Conservation (phyloP, 2,329 filamentous ascomycete genomes). For the Elsinoe arachidis region DNA sequence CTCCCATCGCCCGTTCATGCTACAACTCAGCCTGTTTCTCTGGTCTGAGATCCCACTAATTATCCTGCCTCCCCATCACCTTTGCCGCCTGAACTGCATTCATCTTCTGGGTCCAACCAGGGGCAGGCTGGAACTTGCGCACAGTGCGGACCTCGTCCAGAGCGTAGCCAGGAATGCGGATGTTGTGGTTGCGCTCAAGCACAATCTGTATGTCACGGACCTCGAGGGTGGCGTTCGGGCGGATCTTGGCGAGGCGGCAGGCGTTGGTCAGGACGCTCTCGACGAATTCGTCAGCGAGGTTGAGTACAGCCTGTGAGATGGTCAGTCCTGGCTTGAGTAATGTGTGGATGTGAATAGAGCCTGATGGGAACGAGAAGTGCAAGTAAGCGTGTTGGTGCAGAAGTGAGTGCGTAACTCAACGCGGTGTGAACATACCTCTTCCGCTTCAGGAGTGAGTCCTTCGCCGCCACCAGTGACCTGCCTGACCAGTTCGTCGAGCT, state of each 20-base stretch:
- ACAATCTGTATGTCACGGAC: slow-evolving; percentile 54
- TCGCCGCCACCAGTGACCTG: slow-evolving; percentile 82
- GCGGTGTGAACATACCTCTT: slow-evolving; percentile 58
- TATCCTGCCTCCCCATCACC: slow-evolving; percentile 41
- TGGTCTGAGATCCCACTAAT: slow-evolving; percentile 4
- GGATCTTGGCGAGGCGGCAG: slow-evolving; percentile 86
- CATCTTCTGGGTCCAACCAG: slow-evolving; percentile 93
- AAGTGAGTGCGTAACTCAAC: background rate
- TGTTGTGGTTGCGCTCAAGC: slow-evolving; percentile 57
- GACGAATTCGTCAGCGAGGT: slow-evolving; percentile 87
- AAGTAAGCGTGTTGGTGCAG: background rate
- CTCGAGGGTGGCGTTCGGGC: slow-evolving; percentile 82
- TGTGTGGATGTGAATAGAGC: background rate
- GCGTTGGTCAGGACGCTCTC: slow-evolving; percentile 81
- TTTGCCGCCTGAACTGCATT: slow-evolving; percentile 92
- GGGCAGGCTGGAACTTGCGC: slow-evolving; percentile 79
- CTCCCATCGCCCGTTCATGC: background rate
- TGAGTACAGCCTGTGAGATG: slow-evolving; percentile 62
- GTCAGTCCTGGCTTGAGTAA: background rate
- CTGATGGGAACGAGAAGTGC: too few relatives aligned
- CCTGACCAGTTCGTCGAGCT: slow-evolving; percentile 86
- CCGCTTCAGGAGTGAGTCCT: slow-evolving; percentile 79
- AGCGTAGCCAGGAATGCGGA: slow-evolving; percentile 83
- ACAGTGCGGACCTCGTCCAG: slow-evolving; percentile 92
- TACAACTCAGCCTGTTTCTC: background rate